Evolutionary conservation across 257 asterid species (phyloP).

Genomic region (Solanum piurae): DNA sequence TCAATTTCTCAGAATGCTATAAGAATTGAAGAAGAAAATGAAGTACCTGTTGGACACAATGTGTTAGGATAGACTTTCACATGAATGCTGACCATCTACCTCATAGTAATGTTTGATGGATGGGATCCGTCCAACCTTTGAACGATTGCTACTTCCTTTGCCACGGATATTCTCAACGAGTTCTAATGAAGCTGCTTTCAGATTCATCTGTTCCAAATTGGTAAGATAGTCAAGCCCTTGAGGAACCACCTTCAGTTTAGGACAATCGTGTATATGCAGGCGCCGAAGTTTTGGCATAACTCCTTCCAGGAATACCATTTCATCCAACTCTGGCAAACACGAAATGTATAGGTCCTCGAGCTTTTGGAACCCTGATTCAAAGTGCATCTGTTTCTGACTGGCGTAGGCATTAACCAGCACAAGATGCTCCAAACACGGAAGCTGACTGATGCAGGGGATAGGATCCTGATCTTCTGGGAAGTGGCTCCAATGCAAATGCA

Average conservation of each 20-base stretch:
- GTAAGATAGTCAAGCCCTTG: slow-evolving; percentile 10
- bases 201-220: not conserved
- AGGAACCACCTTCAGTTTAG: slow-evolving; percentile 9
- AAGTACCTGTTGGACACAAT: not conserved
- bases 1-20: not conserved
- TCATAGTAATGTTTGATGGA: not conserved
- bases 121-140: slow-evolving; percentile 3
- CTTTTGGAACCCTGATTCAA: slow-evolving; percentile 9
- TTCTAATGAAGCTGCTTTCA: slow-evolving; percentile 7
- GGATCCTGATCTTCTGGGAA: slow-evolving; percentile 4
- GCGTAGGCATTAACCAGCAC: slow-evolving; percentile 5
- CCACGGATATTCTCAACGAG: not conserved
- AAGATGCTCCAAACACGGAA: slow-evolving; percentile 3
- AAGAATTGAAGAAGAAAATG: not conserved
- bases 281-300: slow-evolving; percentile 8
- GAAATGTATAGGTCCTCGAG: slow-evolving; percentile 2
- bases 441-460: slow-evolving; percentile 4
- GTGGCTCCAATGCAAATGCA: slow-evolving; percentile 16
- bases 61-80: not conserved
- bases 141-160: not conserved
- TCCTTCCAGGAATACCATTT: not conserved
- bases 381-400: not conserved
- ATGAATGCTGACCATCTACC: not conserved
- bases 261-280: not conserved
- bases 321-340: not conserved